Evolutionary conservation across 2,329 filamentous ascomycete genomes (phyloP), one percentile per base, ranked within the genome.

Genomic region (Purpureocillium lavendulum): DNA sequence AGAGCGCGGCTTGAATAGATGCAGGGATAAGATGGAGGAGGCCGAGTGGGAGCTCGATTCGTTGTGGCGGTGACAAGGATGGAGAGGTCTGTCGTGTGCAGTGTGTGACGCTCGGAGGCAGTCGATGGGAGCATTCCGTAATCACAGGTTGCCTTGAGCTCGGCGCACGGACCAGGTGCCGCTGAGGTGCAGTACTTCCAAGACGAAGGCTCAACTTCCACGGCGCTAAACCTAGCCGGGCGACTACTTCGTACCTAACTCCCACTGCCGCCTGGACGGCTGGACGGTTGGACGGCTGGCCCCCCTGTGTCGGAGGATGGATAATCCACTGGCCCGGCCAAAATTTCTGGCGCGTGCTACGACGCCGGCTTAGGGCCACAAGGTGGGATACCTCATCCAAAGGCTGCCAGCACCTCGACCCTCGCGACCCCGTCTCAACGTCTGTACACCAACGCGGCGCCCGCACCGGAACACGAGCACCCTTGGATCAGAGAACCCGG

Each of bases 141-240:
- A 64, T 60, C 57, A 53, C 49, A 51, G 40, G 58, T 54, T 61
- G 61, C 60, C 61, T 64, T 60, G 58, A 61, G 59, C 58, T 61
- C 43, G 35, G 45, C 50, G 56, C 57, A 58, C 57, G 44, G 56
- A 45, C 45, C 42, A 29, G n/a, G n/a, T n/a, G n/a, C n/a, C 37
- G 38, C 43, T 41, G 45, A 46, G 48, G 45, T 29, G 26, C 12
- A 29, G 47, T 49, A 41, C 41, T 33, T n/a, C n/a, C n/a, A n/a
- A n/a, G n/a, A n/a, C n/a, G n/a, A n/a, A n/a, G n/a, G n/a, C n/a
- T n/a, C n/a, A n/a, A n/a, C n/a, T n/a, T n/a, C n/a, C n/a, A n/a
- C 15, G 10, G 32, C 36, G 45, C 57, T 59, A 60, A 44, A 14
- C 52, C 44, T 2, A n/a, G n/a, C n/a, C n/a, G n/a, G n/a, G n/a